Conservation (phyloP, 2,329 filamentous ascomycete genomes). For the Pseudocercospora musae region DNA sequence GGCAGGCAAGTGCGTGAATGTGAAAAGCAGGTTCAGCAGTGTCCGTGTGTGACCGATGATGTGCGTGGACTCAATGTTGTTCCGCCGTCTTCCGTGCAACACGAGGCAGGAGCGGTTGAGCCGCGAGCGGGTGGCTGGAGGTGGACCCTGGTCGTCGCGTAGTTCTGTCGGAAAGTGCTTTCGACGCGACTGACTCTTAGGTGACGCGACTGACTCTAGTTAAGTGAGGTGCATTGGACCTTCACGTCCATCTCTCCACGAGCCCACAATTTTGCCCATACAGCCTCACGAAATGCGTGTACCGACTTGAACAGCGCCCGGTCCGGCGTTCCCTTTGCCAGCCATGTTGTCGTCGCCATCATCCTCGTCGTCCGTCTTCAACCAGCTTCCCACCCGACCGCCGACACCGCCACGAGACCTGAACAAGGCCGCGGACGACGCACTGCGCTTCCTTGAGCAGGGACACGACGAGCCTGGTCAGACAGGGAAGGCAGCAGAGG, state of each 20-base stretch:
- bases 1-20: neutral
- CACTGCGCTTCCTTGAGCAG: conserved; percentile 40
- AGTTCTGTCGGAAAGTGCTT: neutral
- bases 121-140: neutral
- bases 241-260: neutral
- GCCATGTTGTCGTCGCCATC: conserved; percentile 22
- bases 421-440: conserved; percentile 38
- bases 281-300: neutral
- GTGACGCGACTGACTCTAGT: neutral
- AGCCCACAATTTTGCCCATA: neutral
- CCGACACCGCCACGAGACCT: conserved; percentile 55
- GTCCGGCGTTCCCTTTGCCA: conserved; percentile 4
- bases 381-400: conserved; percentile 50
- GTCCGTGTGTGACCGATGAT: neutral
- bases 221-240: neutral
- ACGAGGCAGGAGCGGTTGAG: neutral
- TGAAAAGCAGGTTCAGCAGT: neutral
- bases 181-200: neutral
- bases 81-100: neutral
- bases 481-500: neutral
- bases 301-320: neutral
- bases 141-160: neutral
- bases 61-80: neutral
- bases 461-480: conserved; percentile 26
- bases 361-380: conserved; percentile 36